These are phyloP conservation scores for Alternaria sp. DNA, from an alignment of 2,329 filamentous ascomycete species.

Conservation along the genomic window DNA sequence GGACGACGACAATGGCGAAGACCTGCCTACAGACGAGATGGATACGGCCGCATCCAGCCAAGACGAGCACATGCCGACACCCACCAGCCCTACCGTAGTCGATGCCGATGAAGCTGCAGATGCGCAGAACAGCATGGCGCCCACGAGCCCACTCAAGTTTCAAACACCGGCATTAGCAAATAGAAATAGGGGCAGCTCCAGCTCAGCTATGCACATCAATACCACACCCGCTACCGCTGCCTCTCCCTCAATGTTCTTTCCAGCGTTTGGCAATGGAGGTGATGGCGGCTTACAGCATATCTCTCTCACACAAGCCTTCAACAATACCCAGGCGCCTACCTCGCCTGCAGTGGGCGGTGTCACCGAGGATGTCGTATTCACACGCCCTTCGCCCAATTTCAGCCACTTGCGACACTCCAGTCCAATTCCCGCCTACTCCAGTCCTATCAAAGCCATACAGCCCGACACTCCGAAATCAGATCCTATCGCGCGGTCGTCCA, in stretches of 20 bases:
- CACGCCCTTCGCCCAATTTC: slow-evolving; percentile 58
- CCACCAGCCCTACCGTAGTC: slow-evolving; percentile 44
- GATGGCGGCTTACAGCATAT: slow-evolving; percentile 41
- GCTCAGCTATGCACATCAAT: slow-evolving; percentile 48
- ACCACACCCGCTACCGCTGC: slow-evolving; percentile 54
- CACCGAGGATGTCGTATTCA: slow-evolving; percentile 56
- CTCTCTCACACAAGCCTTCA: slow-evolving; percentile 58
- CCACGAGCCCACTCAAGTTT: slow-evolving; percentile 48
- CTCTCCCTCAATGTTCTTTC: slow-evolving; percentile 48
- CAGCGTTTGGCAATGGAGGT: slow-evolving; percentile 35
- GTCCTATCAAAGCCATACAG: slow-evolving; percentile 47
- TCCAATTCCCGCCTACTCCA: slow-evolving; percentile 49
- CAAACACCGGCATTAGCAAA: slow-evolving; percentile 55
- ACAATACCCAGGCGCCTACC: slow-evolving; percentile 56
- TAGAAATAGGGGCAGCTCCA: slow-evolving; percentile 51
- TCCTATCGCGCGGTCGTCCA: slow-evolving; percentile 41
- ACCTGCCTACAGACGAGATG: slow-evolving; percentile 30
- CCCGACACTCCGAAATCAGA: slow-evolving; percentile 31
- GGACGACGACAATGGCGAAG: slow-evolving; percentile 23
- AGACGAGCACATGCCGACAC: slow-evolving; percentile 29
- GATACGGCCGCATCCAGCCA: slow-evolving; percentile 40
- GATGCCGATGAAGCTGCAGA: slow-evolving; percentile 37
- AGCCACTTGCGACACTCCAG: slow-evolving; percentile 48
- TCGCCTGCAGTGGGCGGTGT: slow-evolving; percentile 52
- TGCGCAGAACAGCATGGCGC: slow-evolving; percentile 25